Base-by-base conservation (phyloP, 2,329 filamentous ascomycete species). In the Botrytis sinoallii region DNA sequence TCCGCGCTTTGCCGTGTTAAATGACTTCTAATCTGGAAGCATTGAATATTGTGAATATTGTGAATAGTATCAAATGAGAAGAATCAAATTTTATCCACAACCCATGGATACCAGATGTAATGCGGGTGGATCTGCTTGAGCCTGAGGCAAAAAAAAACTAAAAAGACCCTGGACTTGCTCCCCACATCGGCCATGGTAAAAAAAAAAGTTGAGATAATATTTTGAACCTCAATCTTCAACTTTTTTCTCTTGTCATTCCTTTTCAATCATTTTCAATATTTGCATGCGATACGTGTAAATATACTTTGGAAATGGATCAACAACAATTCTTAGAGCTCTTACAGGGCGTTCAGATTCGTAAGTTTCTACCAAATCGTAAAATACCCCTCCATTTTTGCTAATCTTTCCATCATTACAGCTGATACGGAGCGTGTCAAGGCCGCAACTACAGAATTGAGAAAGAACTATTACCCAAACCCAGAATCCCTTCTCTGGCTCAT, bases 371-470 rank as follows among this genome's bases (percentile, higher is more conserved):
- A 10, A 59, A 22, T 67, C 61, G 10, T 61, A 63, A 18, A 29
- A 71, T 72, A 61, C 69, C 70, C 61, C 52, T 42, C 71, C 64
- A 66, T 52, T 75, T 42, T 75, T 79, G 68, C 77, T 80, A 76
- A 80, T 44, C 60, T 71, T 75, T 32, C n/a, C 48, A 79, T 81
- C 48, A 29, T 55, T 72, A 57, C 70, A 97, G 94, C 96, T 82
- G 92, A 97, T 84, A 97, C 94, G 78, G 90, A 93, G 79, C 90
- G 91, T 84, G 91, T 97, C 83, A 97, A 98, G 88, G 90, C 92
- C 78, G 94, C 95, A 76, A 99, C 95, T 29, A 90, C 92, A 74
- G 91, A 94, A 80, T 90, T 98, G 75, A 95, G 97, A 84, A 96
- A 97, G 84, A 93, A 93, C 84, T 98, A 93, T 87, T 98, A 97